Evolutionary conservation across 306 rosid genomes (phyloP), one percentile per base, ranked within the genome.

Genomic region (Vicia faba): DNA sequence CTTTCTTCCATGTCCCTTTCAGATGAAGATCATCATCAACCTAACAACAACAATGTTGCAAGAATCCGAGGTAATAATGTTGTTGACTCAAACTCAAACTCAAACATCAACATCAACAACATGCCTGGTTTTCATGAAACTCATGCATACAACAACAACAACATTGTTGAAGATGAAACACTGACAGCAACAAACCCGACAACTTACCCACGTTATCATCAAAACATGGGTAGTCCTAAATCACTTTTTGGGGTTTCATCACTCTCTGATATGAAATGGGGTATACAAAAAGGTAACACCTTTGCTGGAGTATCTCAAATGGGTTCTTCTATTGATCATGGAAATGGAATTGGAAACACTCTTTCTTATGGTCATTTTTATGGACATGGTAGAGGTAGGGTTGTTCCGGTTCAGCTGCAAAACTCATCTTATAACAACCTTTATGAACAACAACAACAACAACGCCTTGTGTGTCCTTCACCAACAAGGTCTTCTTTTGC

Each of bases 251-350:
- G 61, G 38, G 16, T 55, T 55, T 55, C 61, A 55, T 9, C 35
- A 18, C 31, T 51, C 29, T 4, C 33, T 51, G 58, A 51, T 20
- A 20, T 51, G 3, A 51, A 51, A 0, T 51, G 58, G 58, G 58
- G 58, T 51, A 31, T 14, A 19, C 63, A 28, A 14, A 57, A 57
- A 57, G 63, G 63, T 28, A 14, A 29, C 63, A 29, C 63, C 41
- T 57, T 57, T 57, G 19, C 6, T 29, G 40, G 40, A 31, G 11
- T 14, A 7, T 13, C 63, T 1, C 63, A 57, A 57, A 31, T 57
- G 20, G 63, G 41, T 28, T 29, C 63, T 29, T 57, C 63, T 3
- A 7, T 26, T 57, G 39, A 4, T n/a, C 63, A n/a, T 29, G 62
- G 61, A 28, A 56, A 56, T 31, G 39, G 4, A 6, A 39, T 28